phyloP scores from a whole-genome alignment of 2,329 filamentous ascomycete species.

The Fusarium poae region DNA sequence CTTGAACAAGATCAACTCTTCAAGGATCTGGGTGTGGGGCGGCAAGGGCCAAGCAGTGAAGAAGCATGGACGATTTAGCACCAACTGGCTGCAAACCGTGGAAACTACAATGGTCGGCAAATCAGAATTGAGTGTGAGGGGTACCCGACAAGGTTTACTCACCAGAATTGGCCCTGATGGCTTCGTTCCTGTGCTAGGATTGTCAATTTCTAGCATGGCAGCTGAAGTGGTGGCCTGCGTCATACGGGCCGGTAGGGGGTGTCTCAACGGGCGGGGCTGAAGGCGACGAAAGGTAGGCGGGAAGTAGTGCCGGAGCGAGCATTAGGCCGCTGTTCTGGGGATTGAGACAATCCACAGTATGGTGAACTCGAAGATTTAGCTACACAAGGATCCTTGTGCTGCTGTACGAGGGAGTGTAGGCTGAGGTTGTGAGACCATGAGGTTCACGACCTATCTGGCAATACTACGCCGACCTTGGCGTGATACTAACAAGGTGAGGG shows the following conservation, averaged over 20 bases:
- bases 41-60: conserved; percentile 49
- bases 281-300: conserved; percentile 42
- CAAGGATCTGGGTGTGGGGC: conserved; percentile 57
- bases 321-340: conserved; percentile 41
- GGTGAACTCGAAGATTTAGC: conserved; percentile 25
- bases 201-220: conserved; percentile 46
- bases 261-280: conserved; percentile 54
- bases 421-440: conserved; percentile 20
- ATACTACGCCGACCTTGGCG: conserved; percentile 44
- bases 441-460: conserved; percentile 17
- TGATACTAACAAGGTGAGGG: conserved; percentile 40
- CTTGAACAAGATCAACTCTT: conserved; percentile 53
- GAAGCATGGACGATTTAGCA: conserved; percentile 47
- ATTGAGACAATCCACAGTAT: conserved; percentile 31
- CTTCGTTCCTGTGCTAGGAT: conserved; percentile 44
- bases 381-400: conserved; percentile 2
- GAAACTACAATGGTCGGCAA: conserved; percentile 52
- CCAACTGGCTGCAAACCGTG: conserved; percentile 51
- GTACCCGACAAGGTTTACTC: conserved; percentile 33
- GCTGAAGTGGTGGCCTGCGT: conserved; percentile 50
- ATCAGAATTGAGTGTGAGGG: conserved; percentile 39
- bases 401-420: conserved; percentile 36
- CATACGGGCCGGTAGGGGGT: conserved; percentile 53
- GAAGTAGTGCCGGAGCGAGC: conserved; percentile 47
- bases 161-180: conserved; percentile 43